Base-by-base conservation (phyloP, 768 basidiomycete species). In the Pleurotus platypus region DNA sequence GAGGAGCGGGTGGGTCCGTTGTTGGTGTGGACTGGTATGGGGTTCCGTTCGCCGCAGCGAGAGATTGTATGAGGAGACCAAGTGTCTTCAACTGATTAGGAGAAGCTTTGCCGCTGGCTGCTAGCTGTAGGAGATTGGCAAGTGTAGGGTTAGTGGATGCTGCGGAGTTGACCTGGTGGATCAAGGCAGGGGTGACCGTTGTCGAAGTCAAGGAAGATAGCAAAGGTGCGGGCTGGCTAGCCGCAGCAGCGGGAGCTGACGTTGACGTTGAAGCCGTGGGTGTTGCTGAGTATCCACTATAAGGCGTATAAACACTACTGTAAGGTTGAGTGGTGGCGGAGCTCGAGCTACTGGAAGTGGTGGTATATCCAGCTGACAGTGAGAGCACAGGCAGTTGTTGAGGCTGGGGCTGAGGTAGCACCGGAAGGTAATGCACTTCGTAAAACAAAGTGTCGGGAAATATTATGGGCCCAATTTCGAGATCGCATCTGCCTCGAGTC, bases 391-490 rank as follows among this genome's bases (percentile, higher is more conserved):
- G 20, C 9, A 47, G n/a, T n/a, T 56, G 30, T 8, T 47, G 66
- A n/a, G 37, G 64, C 12, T 62, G 67, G n/a, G 68, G 59, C 3
- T 78, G 70, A 0, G 30, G 30, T 11, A 35, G 30, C 11, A 35
- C 30, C 30, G 30, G 12, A 16, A 84, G 75, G 69, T 91, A 92
- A 64, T 85, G 80, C 7, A 88, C 86, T 70, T 92, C 89, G 60
- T 84, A 90, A 58, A 93, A 74, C 0, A 79, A 74, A 0, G 89
- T 90, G 20, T 85, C 82, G 35, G 74, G 65, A 63, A 92, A 92
- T 24, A 75, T 71, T 67, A 90, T 89, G 12, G 91, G 91, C 4
- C 90, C 91, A 30, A 93, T 82, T 62, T 83, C 77, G 38, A 94
- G 68, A 55, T 86, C 82, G 66, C 85, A 92, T 64, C 76, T 82